A percentile compares a stretch with the other conserved stretches of the same genome.
These are phyloP conservation scores for Naegleria fowleri DNA, from an alignment of 208 protist species.

Conservation along the genomic window DNA sequence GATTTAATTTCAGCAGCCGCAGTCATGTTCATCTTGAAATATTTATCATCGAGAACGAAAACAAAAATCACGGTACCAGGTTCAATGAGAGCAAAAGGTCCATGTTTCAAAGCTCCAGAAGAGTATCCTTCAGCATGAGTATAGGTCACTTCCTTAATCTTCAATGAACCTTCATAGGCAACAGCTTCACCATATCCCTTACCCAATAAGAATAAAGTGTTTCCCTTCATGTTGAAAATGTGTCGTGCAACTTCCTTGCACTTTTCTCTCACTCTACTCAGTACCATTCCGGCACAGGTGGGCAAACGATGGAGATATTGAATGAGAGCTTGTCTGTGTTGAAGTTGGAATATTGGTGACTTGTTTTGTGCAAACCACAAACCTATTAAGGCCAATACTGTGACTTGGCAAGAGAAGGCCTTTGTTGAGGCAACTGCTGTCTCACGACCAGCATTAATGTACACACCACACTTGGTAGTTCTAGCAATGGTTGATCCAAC, in stretches of 20 bases:
- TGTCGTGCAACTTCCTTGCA: background rate
- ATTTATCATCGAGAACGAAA: constrained; percentile 56
- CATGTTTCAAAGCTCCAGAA: constrained; percentile 93
- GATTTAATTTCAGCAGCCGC: constrained; percentile 75
- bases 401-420: constrained; percentile 89
- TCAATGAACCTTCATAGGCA: constrained; percentile 84
- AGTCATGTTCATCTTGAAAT: constrained; percentile 71
- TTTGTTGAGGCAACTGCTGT: constrained; percentile 92
- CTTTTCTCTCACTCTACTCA: background rate
- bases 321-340: background rate
- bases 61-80: constrained; percentile 78
- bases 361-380: constrained; percentile 67
- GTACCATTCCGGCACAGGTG: background rate
- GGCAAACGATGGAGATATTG: background rate
- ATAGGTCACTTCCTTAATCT: constrained; percentile 96
- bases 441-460: constrained; percentile 84
- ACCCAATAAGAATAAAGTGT: background rate
- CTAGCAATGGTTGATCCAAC: constrained; percentile 78
- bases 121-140: constrained; percentile 92
- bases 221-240: background rate
- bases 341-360: background rate
- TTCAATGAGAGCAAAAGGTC: constrained; percentile 92
- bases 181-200: constrained; percentile 80
- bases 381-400: constrained; percentile 75
- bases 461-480: constrained; percentile 66